phyloP scores from a whole-genome alignment of 2,329 filamentous ascomycete genomes.

The Dothiorella sarmentorum region DNA sequence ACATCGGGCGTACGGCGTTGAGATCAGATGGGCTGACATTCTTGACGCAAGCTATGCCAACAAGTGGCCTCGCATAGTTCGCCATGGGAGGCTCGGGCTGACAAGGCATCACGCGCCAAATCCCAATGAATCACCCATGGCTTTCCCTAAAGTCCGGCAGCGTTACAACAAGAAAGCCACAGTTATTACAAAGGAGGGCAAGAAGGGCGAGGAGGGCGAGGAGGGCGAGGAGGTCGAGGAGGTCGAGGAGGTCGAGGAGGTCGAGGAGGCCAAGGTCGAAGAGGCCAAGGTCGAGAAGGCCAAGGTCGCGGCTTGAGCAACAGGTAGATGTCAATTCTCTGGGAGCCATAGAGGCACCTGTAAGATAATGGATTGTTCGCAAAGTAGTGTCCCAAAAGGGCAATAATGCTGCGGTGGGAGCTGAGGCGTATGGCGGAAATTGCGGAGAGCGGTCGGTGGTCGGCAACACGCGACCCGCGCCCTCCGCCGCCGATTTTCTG shows the following conservation, averaged over 20 bases:
- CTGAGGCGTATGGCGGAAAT: background rate
- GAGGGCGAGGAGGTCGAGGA: background rate
- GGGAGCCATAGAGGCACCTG: too few species aligned
- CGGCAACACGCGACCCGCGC: background rate
- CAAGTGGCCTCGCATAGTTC: slow-evolving; percentile 22
- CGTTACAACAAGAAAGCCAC: background rate
- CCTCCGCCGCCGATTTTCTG: slow-evolving; percentile 5
- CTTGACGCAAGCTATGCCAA: slow-evolving; percentile 29
- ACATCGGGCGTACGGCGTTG: too few species aligned
- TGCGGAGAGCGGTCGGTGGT: slow-evolving; percentile 11
- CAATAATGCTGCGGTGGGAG: too few species aligned
- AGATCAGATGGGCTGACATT: slow-evolving; percentile 34
- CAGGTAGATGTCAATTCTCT: too few species aligned
- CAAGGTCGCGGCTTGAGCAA: too few species aligned
- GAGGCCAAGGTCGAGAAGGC: too few species aligned
- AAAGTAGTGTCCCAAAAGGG: too few species aligned
- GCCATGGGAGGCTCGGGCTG: slow-evolving; percentile 20
- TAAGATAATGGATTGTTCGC: background rate
- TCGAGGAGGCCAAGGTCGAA: too few species aligned
- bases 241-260: too few species aligned
- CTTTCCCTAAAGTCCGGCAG: background rate
- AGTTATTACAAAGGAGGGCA: background rate
- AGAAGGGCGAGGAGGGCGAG: background rate
- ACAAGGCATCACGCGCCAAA: background rate
- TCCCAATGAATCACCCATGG: background rate